Evolutionary conservation across 768 basidiomycete genomes (phyloP), one percentile per base, ranked within the genome.

Genomic region (Collybia nuda): DNA sequence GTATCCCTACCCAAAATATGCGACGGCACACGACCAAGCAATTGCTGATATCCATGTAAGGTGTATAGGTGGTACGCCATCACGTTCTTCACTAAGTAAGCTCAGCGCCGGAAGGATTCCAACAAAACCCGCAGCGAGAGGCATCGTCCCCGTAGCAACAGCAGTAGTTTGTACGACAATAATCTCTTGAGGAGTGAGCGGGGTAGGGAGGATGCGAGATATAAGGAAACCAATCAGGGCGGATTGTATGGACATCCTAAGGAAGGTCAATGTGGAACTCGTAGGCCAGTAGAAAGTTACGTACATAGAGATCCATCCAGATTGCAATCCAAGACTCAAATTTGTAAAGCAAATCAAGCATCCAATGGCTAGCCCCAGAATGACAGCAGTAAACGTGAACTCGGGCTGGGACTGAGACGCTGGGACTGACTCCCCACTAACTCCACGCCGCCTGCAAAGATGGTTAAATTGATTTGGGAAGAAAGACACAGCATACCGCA

Each of bases 91-190:
- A 45, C 83, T 79, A n/a, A 98, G 77, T 44, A 95, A 68, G 19
- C 85, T 81, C 17, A 98, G 74, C 1, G 96, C 95, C 1, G 96
- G 96, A 12, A 98, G 76, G 51, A 98, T 94, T 3, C 95, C 94
- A 11, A 98, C 94, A 59, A 98, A 90, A 0, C 79, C 78, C 6
- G 90, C 91, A 11, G 91, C 88, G 36, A 93, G 74, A 19, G 90
- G 90, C 90, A 93, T 93, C 9, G 77, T 77, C 14, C 96, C 96
- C 1, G 94, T 98, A 1, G 95, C 96, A 2, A 95, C 94, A 0
- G 96, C 94, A 0, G 92, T 95, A 0, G 96, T 97, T 64, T 98
- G 95, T 2, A 97, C 78, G 0, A 98, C 90, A 17, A 97, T 88
- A 51, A 96, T 88, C 65, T 98, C 93, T 68, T 94, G 92, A 0